Conservation (phyloP, 2,329 filamentous ascomycete genomes). For the Ciborinia camelliae region DNA sequence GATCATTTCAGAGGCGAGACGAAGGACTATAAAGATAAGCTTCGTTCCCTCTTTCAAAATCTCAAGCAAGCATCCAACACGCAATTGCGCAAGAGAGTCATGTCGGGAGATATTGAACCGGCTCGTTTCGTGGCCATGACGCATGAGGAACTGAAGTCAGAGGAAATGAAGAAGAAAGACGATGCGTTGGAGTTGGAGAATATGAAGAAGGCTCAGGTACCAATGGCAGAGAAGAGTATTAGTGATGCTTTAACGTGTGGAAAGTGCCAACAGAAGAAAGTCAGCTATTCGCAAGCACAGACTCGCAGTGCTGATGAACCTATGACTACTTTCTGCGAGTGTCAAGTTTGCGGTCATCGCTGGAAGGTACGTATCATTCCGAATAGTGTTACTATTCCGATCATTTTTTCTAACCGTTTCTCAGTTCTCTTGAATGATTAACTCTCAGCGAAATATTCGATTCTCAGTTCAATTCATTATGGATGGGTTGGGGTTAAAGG, state of each 20-base stretch:
- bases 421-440: constrained; percentile 36
- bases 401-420: constrained; percentile 22
- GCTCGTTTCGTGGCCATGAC: constrained; percentile 80
- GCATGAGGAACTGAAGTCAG: constrained; percentile 86
- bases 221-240: constrained; percentile 86
- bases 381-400: not conserved
- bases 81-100: constrained; percentile 70
- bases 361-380: constrained; percentile 59
- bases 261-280: constrained; percentile 89
- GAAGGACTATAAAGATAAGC: constrained; percentile 77
- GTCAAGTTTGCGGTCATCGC: constrained; percentile 64
- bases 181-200: constrained; percentile 81
- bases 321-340: constrained; percentile 74
- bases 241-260: constrained; percentile 83
- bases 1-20: constrained; percentile 66
- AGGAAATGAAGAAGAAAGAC: constrained; percentile 74
- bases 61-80: constrained; percentile 89
- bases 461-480: constrained; percentile 29
- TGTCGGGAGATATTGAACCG: constrained; percentile 68
- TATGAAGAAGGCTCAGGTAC: constrained; percentile 95
- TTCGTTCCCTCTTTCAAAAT: constrained; percentile 90
- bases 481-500: constrained; percentile 35
- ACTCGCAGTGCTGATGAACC: constrained; percentile 94
- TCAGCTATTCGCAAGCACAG: constrained; percentile 94
- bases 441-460: constrained; percentile 20